These are phyloP conservation scores for Populus hybrid DNA, from an alignment of 441 rosid genomes.

Conservation along the genomic window DNA sequence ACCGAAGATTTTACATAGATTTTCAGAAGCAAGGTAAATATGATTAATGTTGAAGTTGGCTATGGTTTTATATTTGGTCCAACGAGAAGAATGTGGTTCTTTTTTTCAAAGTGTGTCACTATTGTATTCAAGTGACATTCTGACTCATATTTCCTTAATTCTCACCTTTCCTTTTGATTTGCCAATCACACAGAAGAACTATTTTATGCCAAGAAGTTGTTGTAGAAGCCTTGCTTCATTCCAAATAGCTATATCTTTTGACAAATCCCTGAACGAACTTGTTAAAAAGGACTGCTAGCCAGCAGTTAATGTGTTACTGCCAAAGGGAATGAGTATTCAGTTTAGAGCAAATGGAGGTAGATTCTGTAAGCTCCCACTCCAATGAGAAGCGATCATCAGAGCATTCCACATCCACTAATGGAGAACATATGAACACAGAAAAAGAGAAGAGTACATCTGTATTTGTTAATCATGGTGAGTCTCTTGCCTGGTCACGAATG, in stretches of 20 bases:
- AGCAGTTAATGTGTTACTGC: constrained; percentile 10
- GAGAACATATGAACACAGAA: constrained; percentile 28
- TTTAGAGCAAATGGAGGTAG: constrained; percentile 35
- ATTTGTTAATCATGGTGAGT: constrained; percentile 51
- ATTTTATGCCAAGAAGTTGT: constrained; percentile 22
- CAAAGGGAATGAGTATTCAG: constrained; percentile 40
- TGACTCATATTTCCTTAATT: not conserved
- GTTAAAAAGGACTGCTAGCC: constrained; percentile 11
- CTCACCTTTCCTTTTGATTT: constrained; percentile 6
- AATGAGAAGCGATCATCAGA: constrained; percentile 35
- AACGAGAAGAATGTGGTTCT: not conserved
- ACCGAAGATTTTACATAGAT: not conserved
- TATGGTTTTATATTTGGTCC: not conserved
- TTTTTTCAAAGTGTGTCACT: not conserved
- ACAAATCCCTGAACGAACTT: constrained; percentile 22
- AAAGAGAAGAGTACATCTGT: constrained; percentile 32
- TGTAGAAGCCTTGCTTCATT: constrained; percentile 17
- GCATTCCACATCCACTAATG: constrained; percentile 29
- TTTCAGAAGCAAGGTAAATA: not conserved
- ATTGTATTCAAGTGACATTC: not conserved
- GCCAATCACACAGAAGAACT: constrained; percentile 17
- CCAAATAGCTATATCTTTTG: constrained; percentile 19
- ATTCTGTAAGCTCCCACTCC: constrained; percentile 33
- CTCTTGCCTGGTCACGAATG: not conserved
- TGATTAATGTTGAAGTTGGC: not conserved